Evolutionary conservation across 306 rosid genomes (phyloP).

Genomic region (Quercus dentata): DNA sequence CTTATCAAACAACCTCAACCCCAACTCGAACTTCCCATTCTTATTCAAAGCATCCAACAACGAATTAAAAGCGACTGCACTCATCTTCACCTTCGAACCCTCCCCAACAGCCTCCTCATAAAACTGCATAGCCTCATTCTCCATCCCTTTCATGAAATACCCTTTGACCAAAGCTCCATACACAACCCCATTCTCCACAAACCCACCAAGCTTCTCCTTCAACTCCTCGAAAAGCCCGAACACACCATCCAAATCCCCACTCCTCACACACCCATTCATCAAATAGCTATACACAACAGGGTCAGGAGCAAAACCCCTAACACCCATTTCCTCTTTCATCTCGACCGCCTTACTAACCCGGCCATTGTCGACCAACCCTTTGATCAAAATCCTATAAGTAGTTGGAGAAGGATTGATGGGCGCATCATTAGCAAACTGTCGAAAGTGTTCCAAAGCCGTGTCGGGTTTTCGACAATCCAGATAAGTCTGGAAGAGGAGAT

Average conservation of each 20-base stretch:
- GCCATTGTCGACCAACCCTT: slow-evolving; percentile 76
- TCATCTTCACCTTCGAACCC: slow-evolving; percentile 67
- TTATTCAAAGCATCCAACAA: slow-evolving; percentile 79
- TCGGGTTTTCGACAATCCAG: slow-evolving; percentile 90
- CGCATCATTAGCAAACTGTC: slow-evolving; percentile 79
- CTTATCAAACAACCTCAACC: slow-evolving; percentile 65
- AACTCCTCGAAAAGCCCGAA: slow-evolving; percentile 65
- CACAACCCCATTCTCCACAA: slow-evolving; percentile 72
- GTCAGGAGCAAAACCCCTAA: slow-evolving; percentile 60
- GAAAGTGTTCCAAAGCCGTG: slow-evolving; percentile 83
- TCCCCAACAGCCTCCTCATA: slow-evolving; percentile 64
- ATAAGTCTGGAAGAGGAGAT: slow-evolving; percentile 84
- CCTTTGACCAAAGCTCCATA: slow-evolving; percentile 87
- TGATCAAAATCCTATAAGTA: slow-evolving; percentile 65
- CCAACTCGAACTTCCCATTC: slow-evolving; percentile 75
- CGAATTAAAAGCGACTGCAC: slow-evolving; percentile 63
- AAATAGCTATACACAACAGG: slow-evolving; percentile 68
- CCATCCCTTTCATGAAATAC: slow-evolving; percentile 80
- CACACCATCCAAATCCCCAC: slow-evolving; percentile 56
- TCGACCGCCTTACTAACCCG: slow-evolving; percentile 74
- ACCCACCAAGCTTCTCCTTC: slow-evolving; percentile 58
- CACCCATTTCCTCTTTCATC: slow-evolving; percentile 64
- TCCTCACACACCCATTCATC: slow-evolving; percentile 75
- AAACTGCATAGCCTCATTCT: slow-evolving; percentile 79
- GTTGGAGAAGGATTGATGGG: slow-evolving; percentile 86